Percentiles rank a stretch among this genome's conserved stretches.
These are phyloP conservation scores for Cryphonectria japonica DNA, from an alignment of 2,329 filamentous ascomycete species.

Conservation along the genomic window DNA sequence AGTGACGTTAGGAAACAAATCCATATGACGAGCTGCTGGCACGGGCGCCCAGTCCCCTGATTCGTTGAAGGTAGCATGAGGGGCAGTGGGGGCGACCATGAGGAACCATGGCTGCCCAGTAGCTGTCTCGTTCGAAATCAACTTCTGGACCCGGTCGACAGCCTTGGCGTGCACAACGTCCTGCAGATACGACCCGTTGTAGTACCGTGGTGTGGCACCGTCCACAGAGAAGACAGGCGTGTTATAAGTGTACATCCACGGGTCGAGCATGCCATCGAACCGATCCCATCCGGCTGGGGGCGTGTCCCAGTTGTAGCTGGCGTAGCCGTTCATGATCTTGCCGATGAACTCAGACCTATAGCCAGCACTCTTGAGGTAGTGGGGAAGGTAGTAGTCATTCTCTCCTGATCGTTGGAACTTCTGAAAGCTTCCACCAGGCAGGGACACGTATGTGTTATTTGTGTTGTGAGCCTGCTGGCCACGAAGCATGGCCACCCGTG, in stretches of 20 bases:
- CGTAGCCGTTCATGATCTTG: slow-evolving; percentile 73
- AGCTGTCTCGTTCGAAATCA: slow-evolving; percentile 24
- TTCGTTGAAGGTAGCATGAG: slow-evolving; percentile 60
- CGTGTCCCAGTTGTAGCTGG: slow-evolving; percentile 61
- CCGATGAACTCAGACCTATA: slow-evolving; percentile 72
- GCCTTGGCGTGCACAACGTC: slow-evolving; percentile 47
- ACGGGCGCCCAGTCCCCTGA: slow-evolving; percentile 48
- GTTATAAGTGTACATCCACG: slow-evolving; percentile 65
- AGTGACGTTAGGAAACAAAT: slow-evolving; percentile 62
- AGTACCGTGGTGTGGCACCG: slow-evolving; percentile 27
- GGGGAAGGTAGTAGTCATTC: slow-evolving; percentile 69
- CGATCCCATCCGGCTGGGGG: slow-evolving; percentile 28
- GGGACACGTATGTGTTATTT: slow-evolving; percentile 63
- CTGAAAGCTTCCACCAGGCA: slow-evolving; percentile 66
- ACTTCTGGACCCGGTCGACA: slow-evolving; percentile 24
- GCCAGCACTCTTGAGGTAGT: slow-evolving; percentile 71
- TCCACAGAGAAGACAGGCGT: slow-evolving; percentile 46
- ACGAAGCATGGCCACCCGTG: slow-evolving; percentile 63
- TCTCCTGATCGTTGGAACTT: slow-evolving; percentile 68
- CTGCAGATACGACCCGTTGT: slow-evolving; percentile 45
- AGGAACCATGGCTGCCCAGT: slow-evolving; percentile 64
- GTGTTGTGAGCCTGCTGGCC: slow-evolving; percentile 67
- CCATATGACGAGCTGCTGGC: slow-evolving; percentile 61
- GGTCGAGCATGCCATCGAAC: slow-evolving; percentile 52
- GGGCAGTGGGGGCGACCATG: slow-evolving; percentile 66